Evolutionary conservation across 2,329 filamentous ascomycete genomes (phyloP), one percentile per base, ranked within the genome.

Genomic region (Blastomyces parvus): DNA sequence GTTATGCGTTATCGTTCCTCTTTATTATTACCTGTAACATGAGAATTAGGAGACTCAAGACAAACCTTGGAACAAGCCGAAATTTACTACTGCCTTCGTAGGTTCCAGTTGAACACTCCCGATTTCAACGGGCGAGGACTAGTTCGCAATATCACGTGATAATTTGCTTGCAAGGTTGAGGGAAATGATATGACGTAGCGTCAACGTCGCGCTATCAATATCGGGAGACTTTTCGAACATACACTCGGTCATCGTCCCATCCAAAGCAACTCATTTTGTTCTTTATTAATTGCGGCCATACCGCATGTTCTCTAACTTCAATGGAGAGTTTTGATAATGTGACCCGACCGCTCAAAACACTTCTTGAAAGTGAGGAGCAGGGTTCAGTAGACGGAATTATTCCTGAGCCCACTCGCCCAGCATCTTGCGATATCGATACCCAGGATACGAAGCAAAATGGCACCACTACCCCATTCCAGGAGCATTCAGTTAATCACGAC

Each of bases 251-350:
- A 46, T 1, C 7, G 19, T 46, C 44, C 44, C 19, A 25, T 50
- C 46, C 46, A 25, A 25, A 13, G 9, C 9, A 7, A 46, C 44
- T 46, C 44, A 2, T 46, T 17, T 57, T 57, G 3, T 7, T 9
- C 17, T 40, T 25, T 36, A 33, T 55, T 36, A 17, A 19, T 22
- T 33, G 46, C 46, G 25, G 13, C n/a, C 48, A 56, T 38, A 56
- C 22, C 30, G n/a, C n/a, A 58, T 42, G 6, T 27, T 11, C 22
- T 42, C 9, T 13, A 25, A 27, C 27, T 58, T 4, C 58, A 55
- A 77, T 78, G 76, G 73, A 77, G 69, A 77, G 75, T 67, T 74
- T 76, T 42, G 73, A 76, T 63, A 73, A 76, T 63, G 71, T 73
- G 56, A 65, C 71, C 59, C 70, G 70, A 6, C 66, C 71, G 40